Conservation (phyloP, 345 rosid genomes). For the Xanthoceras sorbifolium region DNA sequence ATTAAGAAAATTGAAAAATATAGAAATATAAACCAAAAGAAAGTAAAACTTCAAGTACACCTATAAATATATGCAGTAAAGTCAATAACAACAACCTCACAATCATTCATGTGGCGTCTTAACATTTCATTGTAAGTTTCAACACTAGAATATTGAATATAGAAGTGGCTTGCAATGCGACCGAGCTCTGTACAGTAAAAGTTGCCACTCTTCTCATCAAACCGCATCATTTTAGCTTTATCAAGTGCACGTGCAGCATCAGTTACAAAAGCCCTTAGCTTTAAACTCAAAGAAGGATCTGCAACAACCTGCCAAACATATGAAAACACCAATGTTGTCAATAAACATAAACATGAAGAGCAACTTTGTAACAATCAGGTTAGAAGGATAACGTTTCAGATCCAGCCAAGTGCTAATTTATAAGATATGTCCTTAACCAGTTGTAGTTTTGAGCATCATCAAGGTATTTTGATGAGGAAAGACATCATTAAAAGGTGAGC, state of each 20-base stretch:
- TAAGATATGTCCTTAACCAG: neutral
- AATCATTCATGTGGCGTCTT: conserved; percentile 91
- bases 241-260: conserved; percentile 99
- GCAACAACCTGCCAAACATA: conserved; percentile 66
- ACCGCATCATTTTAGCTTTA: conserved; percentile 99
- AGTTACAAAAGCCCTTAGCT: conserved; percentile 85
- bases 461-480: neutral
- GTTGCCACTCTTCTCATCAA: conserved; percentile 98
- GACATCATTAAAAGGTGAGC: neutral
- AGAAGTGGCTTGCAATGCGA: conserved; percentile 98
- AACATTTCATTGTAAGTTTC: conserved; percentile 96
- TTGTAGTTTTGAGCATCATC: neutral
- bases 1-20: neutral
- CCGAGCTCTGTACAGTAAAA: conserved; percentile 98
- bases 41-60: conserved; percentile 20
- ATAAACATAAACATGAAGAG: neutral
- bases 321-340: neutral
- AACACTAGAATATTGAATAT: conserved; percentile 95
- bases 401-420: neutral
- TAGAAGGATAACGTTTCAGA: conserved; percentile 5
- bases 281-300: conserved; percentile 80
- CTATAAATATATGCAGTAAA: conserved; percentile 15
- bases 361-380: conserved; percentile 13
- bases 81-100: conserved; percentile 60
- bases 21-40: conserved; percentile 17